Base-by-base conservation (phyloP, 192 early-diverging fungal species). In the Chytriomyces confervae region DNA sequence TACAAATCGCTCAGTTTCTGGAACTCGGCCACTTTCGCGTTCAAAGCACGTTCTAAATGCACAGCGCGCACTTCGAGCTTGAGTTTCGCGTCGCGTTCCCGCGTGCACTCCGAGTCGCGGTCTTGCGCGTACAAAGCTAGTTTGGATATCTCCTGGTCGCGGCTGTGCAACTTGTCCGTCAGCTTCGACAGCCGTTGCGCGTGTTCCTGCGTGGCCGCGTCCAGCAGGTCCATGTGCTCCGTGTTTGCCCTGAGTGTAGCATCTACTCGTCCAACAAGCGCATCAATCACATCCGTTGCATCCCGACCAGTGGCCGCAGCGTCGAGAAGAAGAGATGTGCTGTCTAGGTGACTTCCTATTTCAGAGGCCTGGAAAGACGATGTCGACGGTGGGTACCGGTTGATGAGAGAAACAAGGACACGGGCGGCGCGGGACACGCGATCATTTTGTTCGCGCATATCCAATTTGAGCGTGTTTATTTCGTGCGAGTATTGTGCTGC, bases 61-160 rank as follows among this genome's bases (percentile, higher is more conserved):
- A 80, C 24, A 8, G 65, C 61, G 9, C 79, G 72, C 7, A 72
- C 71, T 68, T 87, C 82, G 27, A 84, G 36, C 67, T 81, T 80
- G 60, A 84, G 69, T 53, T 62, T 60, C 46, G 36, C 49, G 53
- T 85, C 82, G 44, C 85, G 79, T 66, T 85, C 84, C 49, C 29
- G 69, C 16, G 64, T 46, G 48, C 60, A 62, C 36, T 84, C 86
- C 7, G 47, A 57, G 18, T 87, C 86, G 16, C 51, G 9, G 10
- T 81, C 82, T 23, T 81, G 78, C 29, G 81, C 29, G 61, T 71
- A 67, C 47, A 83, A 48, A 18, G 67, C 73, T 7, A 80, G 51
- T 65, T 83, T 83, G 18, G 73, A 65, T 18, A 80, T 48, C 51
- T 88, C 87, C 8, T 46, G 61, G n/a, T 86, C 85, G 27, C 78